Percentiles rank a stretch among this genome's conserved stretches.
Conservation (phyloP, 805 yeast species). For the Kazachstania psychrophila region DNA sequence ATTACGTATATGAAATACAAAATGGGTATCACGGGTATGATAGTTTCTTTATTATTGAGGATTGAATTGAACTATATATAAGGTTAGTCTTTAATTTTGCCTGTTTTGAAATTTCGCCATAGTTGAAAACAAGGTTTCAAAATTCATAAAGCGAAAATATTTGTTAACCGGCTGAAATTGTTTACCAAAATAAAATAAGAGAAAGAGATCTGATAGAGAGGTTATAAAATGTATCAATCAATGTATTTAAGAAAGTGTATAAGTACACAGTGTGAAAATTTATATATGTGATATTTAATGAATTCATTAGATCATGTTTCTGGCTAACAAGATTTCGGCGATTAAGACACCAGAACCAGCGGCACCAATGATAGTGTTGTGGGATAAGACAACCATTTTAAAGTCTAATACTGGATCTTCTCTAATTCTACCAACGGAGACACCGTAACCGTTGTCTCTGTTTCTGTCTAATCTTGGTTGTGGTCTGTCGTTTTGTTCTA, state of each 20-base stretch:
- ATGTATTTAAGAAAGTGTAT: too few relatives aligned
- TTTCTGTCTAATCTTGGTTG: constrained; percentile 97
- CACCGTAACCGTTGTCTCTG: constrained; percentile 89
- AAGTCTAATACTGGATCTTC: constrained; percentile 86
- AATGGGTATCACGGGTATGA: not conserved
- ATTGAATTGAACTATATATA: too few relatives aligned
- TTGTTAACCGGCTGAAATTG: too few relatives aligned
- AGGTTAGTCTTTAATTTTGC: too few relatives aligned
- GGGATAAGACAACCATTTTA: constrained; percentile 96
- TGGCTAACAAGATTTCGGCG: constrained; percentile 80
- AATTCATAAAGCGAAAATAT: too few relatives aligned
- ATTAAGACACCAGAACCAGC: constrained; percentile 97
- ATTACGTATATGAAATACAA: not conserved
- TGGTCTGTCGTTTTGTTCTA: constrained; percentile 89
- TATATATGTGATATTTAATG: not conserved
- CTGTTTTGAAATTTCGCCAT: too few relatives aligned
- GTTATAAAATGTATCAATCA: too few relatives aligned
- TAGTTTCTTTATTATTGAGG: not conserved
- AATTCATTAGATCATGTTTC: constrained; percentile 52
- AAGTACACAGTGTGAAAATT: not conserved
- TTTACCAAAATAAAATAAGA: too few relatives aligned
- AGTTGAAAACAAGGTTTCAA: too few relatives aligned
- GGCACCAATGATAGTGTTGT: constrained; percentile 96
- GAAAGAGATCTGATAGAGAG: too few relatives aligned
- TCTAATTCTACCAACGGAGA: constrained; percentile 89